Conservation (phyloP, 1,284 basidiomycete genomes). For the Ustilago shanxiensis region DNA sequence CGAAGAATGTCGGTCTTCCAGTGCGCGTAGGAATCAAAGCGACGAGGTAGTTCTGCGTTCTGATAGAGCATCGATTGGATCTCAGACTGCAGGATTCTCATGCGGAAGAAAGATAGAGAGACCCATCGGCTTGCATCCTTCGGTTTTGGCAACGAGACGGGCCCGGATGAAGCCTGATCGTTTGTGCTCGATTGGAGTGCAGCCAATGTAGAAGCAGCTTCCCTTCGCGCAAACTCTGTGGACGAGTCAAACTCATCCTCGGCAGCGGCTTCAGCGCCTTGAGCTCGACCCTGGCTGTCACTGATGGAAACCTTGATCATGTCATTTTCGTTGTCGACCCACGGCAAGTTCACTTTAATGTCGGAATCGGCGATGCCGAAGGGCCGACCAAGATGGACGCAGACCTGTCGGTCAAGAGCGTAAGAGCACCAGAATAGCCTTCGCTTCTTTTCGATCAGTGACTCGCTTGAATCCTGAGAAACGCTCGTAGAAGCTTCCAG, state of each 20-base stretch:
- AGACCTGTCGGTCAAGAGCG: slow-evolving; percentile 49
- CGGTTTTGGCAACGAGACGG: slow-evolving; percentile 37
- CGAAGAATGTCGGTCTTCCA: slow-evolving; percentile 54
- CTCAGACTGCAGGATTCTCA: slow-evolving; percentile 53
- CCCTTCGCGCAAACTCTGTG: slow-evolving; percentile 42
- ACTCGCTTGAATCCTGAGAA: slow-evolving; percentile 35
- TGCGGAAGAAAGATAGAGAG: slow-evolving; percentile 52
- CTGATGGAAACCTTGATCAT: slow-evolving; percentile 33
- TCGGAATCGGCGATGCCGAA: slow-evolving; percentile 54
- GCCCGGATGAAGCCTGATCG: slow-evolving; percentile 9
- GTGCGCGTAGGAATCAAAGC: slow-evolving; percentile 41
- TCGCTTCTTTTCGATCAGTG: slow-evolving; percentile 40
- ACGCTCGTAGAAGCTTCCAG: slow-evolving; percentile 21
- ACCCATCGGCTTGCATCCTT: slow-evolving; percentile 51
- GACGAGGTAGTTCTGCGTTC: slow-evolving; percentile 52
- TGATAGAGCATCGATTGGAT: slow-evolving; percentile 51
- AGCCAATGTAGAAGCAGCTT: slow-evolving; percentile 48
- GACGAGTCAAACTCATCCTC: slow-evolving; percentile 37
- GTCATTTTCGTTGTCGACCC: slow-evolving; percentile 39
- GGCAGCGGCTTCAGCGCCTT: slow-evolving; percentile 7
- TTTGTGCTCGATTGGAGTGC: slow-evolving; percentile 33
- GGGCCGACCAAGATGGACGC: slow-evolving; percentile 50
- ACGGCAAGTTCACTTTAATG: slow-evolving; percentile 47
- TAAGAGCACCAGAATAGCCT: slow-evolving; percentile 56
- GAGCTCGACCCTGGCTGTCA: slow-evolving; percentile 4